Percentiles rank a stretch among this genome's conserved stretches.
Evolutionary conservation across 2,329 filamentous ascomycete genomes (phyloP).

Genomic region (Verticillium zaregamsianum): DNA sequence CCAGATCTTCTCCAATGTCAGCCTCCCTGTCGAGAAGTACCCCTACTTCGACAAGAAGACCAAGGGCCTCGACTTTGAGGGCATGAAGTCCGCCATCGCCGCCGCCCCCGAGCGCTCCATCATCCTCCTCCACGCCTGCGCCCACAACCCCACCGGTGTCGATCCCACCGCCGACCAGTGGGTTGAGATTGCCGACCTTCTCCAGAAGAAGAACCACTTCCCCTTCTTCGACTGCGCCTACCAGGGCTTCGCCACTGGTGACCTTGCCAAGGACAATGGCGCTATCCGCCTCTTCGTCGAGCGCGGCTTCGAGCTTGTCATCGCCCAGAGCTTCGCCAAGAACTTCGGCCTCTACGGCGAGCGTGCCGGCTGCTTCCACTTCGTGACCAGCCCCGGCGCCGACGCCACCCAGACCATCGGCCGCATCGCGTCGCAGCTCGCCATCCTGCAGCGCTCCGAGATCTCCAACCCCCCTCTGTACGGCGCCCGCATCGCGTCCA

Average conservation of each 20-base stretch:
- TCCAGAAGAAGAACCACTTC: constrained; percentile 79
- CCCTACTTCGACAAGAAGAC: constrained; percentile 91
- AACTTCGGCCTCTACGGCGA: constrained; percentile 97
- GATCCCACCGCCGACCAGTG: constrained; percentile 93
- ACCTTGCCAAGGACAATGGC: constrained; percentile 78
- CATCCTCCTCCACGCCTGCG: constrained; percentile 90
- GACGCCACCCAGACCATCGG: constrained; percentile 57
- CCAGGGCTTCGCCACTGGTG: constrained; percentile 94
- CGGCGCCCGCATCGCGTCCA: constrained; percentile 82
- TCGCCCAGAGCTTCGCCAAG: constrained; percentile 96
- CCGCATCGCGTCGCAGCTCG: constrained; percentile 80
- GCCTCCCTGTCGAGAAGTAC: constrained; percentile 73
- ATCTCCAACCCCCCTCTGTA: constrained; percentile 97
- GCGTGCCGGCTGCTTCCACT: constrained; percentile 94
- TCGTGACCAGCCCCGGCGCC: constrained; percentile 69
- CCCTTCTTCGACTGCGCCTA: constrained; percentile 99
- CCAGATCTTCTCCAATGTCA: constrained; percentile 94
- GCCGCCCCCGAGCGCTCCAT: constrained; percentile 75
- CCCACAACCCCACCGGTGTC: constrained; percentile 96
- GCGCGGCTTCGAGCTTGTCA: constrained; percentile 81
- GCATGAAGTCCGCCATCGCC: constrained; percentile 71
- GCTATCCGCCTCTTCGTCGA: constrained; percentile 94
- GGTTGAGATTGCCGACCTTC: constrained; percentile 78
- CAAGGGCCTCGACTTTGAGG: constrained; percentile 86
- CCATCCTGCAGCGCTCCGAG: constrained; percentile 92